These are phyloP conservation scores for Diaporthe destruens DNA, from an alignment of 2,329 filamentous ascomycete species.

Conservation along the genomic window DNA sequence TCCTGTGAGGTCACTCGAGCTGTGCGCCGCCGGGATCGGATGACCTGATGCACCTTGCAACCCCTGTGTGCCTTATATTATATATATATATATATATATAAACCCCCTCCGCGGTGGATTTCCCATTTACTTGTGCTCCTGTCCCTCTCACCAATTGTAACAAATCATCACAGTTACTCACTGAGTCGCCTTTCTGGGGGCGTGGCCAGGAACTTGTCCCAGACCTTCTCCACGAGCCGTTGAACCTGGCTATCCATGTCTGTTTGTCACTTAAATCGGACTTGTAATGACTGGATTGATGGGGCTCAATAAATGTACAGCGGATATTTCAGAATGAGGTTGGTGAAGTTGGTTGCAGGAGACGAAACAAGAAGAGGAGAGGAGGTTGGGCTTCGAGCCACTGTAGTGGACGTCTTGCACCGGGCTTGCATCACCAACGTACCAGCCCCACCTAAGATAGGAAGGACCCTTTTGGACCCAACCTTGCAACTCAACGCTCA, in stretches of 20 bases:
- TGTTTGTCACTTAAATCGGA: neutral
- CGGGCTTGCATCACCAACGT: conserved; percentile 30
- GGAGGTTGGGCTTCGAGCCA: neutral
- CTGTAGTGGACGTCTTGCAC: neutral
- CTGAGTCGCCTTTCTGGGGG: conserved; percentile 63
- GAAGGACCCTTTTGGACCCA: conserved; percentile 11
- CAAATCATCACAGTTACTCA: conserved; percentile 51
- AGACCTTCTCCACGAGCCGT: conserved; percentile 78
- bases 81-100: too few species aligned
- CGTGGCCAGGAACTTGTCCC: conserved; percentile 69
- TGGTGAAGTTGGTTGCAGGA: neutral
- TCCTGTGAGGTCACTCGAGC: neutral
- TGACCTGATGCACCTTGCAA: neutral
- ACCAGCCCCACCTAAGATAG: conserved; percentile 24
- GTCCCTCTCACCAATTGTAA: neutral
- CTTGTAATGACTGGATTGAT: neutral
- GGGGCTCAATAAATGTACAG: neutral
- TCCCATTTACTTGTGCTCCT: neutral
- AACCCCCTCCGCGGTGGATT: too few species aligned
- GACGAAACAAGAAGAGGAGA: neutral
- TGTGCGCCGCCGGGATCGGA: neutral
- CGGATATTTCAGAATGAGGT: neutral
- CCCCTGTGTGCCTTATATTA: neutral
- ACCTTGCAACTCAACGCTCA: conserved; percentile 23
- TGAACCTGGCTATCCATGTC: conserved; percentile 83